Evolutionary conservation across 2,329 filamentous ascomycete species (phyloP).

Genomic region (Alternaria hordeiaustralica): DNA sequence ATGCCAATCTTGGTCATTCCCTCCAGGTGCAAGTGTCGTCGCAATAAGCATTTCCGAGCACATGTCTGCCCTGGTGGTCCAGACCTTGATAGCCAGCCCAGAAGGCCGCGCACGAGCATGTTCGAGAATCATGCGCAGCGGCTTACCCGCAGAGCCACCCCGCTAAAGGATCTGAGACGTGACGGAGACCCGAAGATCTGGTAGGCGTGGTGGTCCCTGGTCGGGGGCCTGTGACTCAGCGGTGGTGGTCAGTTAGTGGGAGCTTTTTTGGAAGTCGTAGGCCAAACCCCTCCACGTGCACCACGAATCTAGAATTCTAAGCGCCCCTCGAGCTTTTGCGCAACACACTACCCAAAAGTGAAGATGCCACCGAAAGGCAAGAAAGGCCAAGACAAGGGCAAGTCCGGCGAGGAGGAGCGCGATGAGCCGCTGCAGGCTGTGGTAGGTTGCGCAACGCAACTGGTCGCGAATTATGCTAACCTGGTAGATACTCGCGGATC

Average conservation of each 20-base stretch:
- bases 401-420: conserved; percentile 61
- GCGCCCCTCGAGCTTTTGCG: conserved; percentile 11
- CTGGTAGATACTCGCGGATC: conserved; percentile 82
- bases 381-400: conserved; percentile 51
- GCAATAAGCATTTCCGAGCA: conserved; percentile 44
- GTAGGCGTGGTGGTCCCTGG: conserved; percentile 17
- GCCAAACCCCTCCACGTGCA: conserved; percentile 18
- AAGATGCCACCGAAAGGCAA: conserved; percentile 58
- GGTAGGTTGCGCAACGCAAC: conserved; percentile 49
- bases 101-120: conserved; percentile 26
- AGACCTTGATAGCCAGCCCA: conserved; percentile 30
- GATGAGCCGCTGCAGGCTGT: conserved; percentile 70
- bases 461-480: conserved; percentile 23
- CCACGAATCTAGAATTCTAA: conserved; percentile 13
- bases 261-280: conserved; percentile 16
- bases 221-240: conserved; percentile 25
- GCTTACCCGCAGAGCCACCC: conserved; percentile 34
- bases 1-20: neutral
- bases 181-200: conserved; percentile 21
- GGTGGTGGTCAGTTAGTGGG: conserved; percentile 12
- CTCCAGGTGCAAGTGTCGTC: conserved; percentile 29
- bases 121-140: conserved; percentile 23
- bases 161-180: conserved; percentile 31
- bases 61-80: conserved; percentile 31
- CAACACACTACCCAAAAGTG: neutral